These are phyloP conservation scores for Flaveria brownii DNA, from an alignment of 129 eudicot genomes.

Conservation along the genomic window DNA sequence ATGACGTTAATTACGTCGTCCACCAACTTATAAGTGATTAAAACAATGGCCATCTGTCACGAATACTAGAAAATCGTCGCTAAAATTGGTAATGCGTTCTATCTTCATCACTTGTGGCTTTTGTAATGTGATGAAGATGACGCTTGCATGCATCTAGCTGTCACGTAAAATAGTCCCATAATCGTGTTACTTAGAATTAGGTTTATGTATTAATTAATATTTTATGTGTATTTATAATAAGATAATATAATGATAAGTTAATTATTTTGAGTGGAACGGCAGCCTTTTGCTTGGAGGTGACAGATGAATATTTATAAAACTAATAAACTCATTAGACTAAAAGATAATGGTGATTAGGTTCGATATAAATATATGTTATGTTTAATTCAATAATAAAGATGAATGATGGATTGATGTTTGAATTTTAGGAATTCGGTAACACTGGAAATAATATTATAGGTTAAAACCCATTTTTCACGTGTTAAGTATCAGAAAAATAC, in stretches of 20 bases:
- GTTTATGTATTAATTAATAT: not conserved
- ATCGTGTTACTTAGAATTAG: slow-evolving; percentile 33
- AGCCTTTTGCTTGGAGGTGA: slow-evolving; percentile 16
- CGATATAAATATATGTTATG: not conserved
- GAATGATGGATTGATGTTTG: not conserved
- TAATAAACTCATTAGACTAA: not conserved
- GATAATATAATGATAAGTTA: not conserved
- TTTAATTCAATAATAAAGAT: not conserved
- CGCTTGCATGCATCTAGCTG: slow-evolving; percentile 27
- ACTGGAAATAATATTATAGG: not conserved
- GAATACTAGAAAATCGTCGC: slow-evolving; percentile 17
- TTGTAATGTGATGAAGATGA: slow-evolving; percentile 16
- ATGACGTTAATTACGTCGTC: slow-evolving; percentile 35
- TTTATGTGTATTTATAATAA: not conserved
- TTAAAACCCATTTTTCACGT: not conserved
- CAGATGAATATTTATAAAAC: not conserved
- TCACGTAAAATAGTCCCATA: slow-evolving; percentile 29
- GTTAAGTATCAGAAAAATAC: not conserved
- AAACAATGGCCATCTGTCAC: slow-evolving; percentile 25
- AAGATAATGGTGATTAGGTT: not conserved
- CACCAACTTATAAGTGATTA: slow-evolving; percentile 23
- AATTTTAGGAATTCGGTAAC: not conserved
- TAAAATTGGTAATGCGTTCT: slow-evolving; percentile 23
- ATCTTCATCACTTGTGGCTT: slow-evolving; percentile 18
- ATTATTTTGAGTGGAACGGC: slow-evolving; percentile 23